phyloP scores from a whole-genome alignment of 805 yeast genomes.

The Candida maris region DNA sequence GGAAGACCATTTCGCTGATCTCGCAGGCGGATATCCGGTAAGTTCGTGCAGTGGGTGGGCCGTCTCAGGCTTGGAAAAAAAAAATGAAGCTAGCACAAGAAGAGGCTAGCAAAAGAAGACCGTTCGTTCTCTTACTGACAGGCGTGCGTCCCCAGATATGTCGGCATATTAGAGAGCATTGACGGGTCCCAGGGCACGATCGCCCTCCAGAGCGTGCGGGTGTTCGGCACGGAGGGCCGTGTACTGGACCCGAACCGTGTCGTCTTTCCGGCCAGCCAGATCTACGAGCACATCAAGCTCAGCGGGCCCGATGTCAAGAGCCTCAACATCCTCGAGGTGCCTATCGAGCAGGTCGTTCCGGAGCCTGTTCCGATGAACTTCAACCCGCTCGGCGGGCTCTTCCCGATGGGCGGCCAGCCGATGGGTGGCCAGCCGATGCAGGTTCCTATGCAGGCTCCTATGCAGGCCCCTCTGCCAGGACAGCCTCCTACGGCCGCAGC shows the following conservation, averaged over 20 bases:
- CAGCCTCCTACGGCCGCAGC: constrained; percentile 14
- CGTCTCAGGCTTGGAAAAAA: background rate
- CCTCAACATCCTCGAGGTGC: constrained; percentile 74
- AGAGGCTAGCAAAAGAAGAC: no score
- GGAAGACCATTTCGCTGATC: constrained; percentile 79
- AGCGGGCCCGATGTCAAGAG: constrained; percentile 92
- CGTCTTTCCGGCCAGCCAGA: constrained; percentile 62
- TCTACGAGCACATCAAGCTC: constrained; percentile 75
- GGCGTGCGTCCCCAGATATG: constrained; percentile 49
- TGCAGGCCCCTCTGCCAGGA: constrained; percentile 21
- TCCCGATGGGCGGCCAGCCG: constrained; percentile 14
- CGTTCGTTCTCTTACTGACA: constrained; percentile 1
- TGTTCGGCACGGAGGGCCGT: constrained; percentile 92
- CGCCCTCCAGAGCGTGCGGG: constrained; percentile 71
- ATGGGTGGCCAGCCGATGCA: background rate
- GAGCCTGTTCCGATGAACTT: constrained; percentile 36
- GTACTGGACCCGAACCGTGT: constrained; percentile 65
- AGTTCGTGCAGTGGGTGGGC: constrained; percentile 14
- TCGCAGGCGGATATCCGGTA: constrained; percentile 70
- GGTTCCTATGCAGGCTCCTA: constrained; percentile 5
- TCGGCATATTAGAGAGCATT: constrained; percentile 82
- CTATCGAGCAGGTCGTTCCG: constrained; percentile 61
- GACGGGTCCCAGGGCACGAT: constrained; percentile 90
- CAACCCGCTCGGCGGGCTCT: constrained; percentile 18
- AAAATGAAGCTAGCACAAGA: no score